Conservation (phyloP, 2,329 filamentous ascomycete genomes). For the Dendrostoma leiphaemia region DNA sequence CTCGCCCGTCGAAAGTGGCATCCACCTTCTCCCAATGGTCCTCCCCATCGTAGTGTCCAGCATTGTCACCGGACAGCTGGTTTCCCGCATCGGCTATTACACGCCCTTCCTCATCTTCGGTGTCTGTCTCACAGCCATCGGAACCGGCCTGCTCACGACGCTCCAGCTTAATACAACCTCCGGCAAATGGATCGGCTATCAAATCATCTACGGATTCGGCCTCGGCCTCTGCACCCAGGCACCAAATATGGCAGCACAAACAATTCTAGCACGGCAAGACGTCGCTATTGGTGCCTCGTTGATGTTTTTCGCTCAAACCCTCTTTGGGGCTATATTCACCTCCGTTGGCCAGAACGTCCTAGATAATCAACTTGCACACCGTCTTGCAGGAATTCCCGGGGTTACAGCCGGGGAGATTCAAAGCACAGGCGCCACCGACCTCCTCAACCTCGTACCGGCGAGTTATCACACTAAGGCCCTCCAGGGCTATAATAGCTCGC, state of each 20-base stretch:
- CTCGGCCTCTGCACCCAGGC: slow-evolving; percentile 34
- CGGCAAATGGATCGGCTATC: slow-evolving; percentile 36
- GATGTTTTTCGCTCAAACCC: slow-evolving; percentile 45
- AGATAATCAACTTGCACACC: slow-evolving; percentile 31
- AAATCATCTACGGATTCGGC: slow-evolving; percentile 34
- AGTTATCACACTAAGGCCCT: slow-evolving; percentile 48
- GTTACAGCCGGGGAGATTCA: slow-evolving; percentile 33
- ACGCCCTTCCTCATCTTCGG: slow-evolving; percentile 30
- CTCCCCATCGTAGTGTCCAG: slow-evolving; percentile 24
- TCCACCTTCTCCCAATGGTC: slow-evolving; percentile 28
- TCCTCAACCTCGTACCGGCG: slow-evolving; percentile 46
- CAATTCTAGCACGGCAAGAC: slow-evolving; percentile 40
- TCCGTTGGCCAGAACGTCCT: slow-evolving; percentile 43
- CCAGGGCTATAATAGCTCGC: slow-evolving; percentile 53
- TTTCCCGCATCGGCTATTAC: slow-evolving; percentile 33
- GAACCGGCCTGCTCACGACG: slow-evolving; percentile 34
- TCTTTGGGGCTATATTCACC: slow-evolving; percentile 45
- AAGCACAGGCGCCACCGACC: slow-evolving; percentile 43
- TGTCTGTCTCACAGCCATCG: slow-evolving; percentile 25
- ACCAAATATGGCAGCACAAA: slow-evolving; percentile 38
- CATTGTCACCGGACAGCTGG: slow-evolving; percentile 22
- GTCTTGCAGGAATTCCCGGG: slow-evolving; percentile 30
- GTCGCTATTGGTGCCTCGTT: slow-evolving; percentile 43
- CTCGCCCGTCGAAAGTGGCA: slow-evolving; percentile 28
- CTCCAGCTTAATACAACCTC: slow-evolving; percentile 27